Base-by-base conservation (phyloP, 306 rosid species). In the Cercis canadensis region DNA sequence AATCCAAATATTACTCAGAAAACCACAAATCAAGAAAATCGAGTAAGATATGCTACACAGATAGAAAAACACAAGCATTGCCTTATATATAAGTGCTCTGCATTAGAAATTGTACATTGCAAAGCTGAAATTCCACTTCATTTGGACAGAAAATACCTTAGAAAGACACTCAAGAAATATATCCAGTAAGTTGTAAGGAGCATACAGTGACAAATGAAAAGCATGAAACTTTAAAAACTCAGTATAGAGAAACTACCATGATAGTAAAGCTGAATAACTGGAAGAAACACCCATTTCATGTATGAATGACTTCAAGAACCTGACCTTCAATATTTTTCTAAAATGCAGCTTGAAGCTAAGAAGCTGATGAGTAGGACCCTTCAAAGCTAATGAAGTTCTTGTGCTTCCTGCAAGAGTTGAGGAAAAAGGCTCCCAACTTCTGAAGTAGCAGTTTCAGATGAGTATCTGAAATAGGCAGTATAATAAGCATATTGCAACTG, bases 261-360 rank as follows among this genome's bases (percentile, higher is more conserved):
- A 51, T 15, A 18, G 8, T 1, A 51, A 51, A 3, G 57, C 57
- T 0, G 14, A n/a, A 6, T 6, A 51, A 16, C 14, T 2, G 10
- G 57, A 18, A 51, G 51, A 66, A 72, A 57, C 4, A 31, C 37
- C 16, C 37, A 39, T 55, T 64, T 40, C 51, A 67, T 51, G 71
- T 44, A 73, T 58, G 57, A 74, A 47, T 1, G 8, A 63, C 33
- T 5, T 13, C 31, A 10, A 43, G 58, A 34, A 13, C 50, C 81
- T 39, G 43, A 81, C 80, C 82, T 79, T 62, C 36, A 41, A 16
- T 49, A 29, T 12, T 62, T 52, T 32, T 68, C 36, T 63, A 69
- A 54, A 65, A 69, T 67, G 67, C 70, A 57, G 54, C 45, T 64
- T 24, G 39, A 69, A 67, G 73, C 57, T 69, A 21, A 39, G n/a